Conservation (phyloP, 805 yeast genomes). For the Zygoascus biomembranicola region DNA sequence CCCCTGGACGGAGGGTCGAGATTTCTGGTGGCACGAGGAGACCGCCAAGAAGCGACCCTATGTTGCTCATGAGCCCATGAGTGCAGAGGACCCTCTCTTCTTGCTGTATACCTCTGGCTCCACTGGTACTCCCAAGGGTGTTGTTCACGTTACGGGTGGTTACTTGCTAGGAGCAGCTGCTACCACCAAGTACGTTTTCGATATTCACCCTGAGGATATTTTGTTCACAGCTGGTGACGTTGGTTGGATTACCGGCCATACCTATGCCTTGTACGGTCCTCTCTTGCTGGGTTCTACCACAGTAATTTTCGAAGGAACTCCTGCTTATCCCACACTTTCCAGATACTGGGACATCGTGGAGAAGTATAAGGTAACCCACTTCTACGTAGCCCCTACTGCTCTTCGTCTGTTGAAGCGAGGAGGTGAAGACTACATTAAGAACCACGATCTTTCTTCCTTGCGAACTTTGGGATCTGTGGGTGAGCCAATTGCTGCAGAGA, state of each 20-base stretch:
- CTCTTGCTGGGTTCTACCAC: constrained; percentile 81
- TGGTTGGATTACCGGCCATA: constrained; percentile 99
- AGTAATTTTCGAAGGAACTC: constrained; percentile 93
- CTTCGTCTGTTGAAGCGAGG: constrained; percentile 83
- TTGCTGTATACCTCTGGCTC: constrained; percentile 96
- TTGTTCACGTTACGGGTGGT: constrained; percentile 92
- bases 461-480: constrained; percentile 96
- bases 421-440: constrained; percentile 76
- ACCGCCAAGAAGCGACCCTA: constrained; percentile 72
- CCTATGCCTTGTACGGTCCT: constrained; percentile 94
- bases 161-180: constrained; percentile 86
- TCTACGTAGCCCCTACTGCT: constrained; percentile 98
- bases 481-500: constrained; percentile 96
- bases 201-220: constrained; percentile 79
- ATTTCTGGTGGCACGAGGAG: constrained; percentile 94
- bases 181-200: constrained; percentile 89
- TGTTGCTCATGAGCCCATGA: constrained; percentile 78
- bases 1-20: constrained; percentile 72
- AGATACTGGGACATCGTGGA: constrained; percentile 97
- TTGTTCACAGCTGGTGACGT: constrained; percentile 97
- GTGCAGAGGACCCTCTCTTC: constrained; percentile 91
- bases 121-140: constrained; percentile 98
- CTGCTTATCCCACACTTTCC: constrained; percentile 91
- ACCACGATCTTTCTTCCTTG: constrained; percentile 75
- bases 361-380: constrained; percentile 84